Base-by-base conservation (phyloP, 2,329 filamentous ascomycete species). In the Venturia nashicola region DNA sequence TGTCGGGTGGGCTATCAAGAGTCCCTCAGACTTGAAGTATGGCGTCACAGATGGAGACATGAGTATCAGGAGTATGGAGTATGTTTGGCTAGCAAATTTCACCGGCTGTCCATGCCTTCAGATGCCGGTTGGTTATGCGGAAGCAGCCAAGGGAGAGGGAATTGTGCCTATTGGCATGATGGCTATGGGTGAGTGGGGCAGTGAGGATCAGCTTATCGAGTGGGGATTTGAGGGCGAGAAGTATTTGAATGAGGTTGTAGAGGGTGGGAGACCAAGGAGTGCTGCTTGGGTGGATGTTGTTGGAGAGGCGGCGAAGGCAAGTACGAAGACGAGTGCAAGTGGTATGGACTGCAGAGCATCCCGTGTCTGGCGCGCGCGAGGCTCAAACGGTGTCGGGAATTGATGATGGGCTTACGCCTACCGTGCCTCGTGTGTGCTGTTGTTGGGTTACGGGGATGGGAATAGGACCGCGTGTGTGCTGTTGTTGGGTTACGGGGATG, bases 31-130 rank as follows among this genome's bases (percentile, higher is more conserved):
- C 70, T 72, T 85, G 5, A 68, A 71, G 8, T 76, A 79, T 59
- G 92, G 92, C 2, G 78, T 90, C 68, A 86, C 82, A 44, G 88
- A 97, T 72, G 86, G 82, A 0, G 91, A 94, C 72, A 79, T 77
- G 66, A 86, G 84, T 18, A 77, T 96, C n/a, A 79, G 83, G 34
- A 89, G 84, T 71, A 96, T 96, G 90, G 84, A 87, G 73, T 96
- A 90, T 75, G 86, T 89, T 18, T 96, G 89, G 83, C 75, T 96
- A 43, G 88, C 91, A 7, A 97, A 97, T 74, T 86, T 91, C 69
- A 84, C 81, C 0, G 92, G 92, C 0, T 86, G 86, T 60, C 92
- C 92, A 0, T 85, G 89, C 0, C 82, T 95, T 14, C 85, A 80
- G 57, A 85, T 85, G 43, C 91, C 92, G 0, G 85, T 89, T 12